Conservation (phyloP, 192 early-diverging fungal species). For the Lobosporangium transversale region DNA sequence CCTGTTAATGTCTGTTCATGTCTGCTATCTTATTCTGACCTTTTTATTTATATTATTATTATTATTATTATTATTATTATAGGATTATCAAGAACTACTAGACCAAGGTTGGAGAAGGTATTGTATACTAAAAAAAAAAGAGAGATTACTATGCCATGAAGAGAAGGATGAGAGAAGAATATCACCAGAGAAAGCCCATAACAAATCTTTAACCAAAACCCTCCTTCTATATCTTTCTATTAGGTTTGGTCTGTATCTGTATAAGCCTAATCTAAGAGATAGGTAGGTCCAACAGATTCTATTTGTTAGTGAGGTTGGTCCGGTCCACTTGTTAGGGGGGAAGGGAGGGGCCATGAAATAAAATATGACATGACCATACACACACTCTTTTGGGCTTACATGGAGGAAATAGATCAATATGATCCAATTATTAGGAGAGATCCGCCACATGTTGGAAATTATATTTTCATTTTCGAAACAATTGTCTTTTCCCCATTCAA, state of each 20-base stretch:
- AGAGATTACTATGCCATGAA: too few species aligned
- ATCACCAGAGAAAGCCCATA: too few species aligned
- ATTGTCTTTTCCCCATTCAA: too few species aligned
- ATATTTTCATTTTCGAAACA: too few species aligned
- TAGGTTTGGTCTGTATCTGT: constrained; percentile 48
- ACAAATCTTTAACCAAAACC: too few species aligned
- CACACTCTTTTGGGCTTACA: neutral
- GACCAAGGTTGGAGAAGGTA: constrained; percentile 48
- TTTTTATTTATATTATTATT: neutral
- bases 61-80: neutral
- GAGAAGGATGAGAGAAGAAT: too few species aligned
- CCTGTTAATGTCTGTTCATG: too few species aligned
- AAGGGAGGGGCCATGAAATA: neutral
- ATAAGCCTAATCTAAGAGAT: constrained; percentile 48
- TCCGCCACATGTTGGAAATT: constrained; percentile 11
- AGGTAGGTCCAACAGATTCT: too few species aligned
- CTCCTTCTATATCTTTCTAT: neutral
- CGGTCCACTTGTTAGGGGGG: too few species aligned
- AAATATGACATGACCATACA: neutral
- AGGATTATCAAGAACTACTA: constrained; percentile 50
- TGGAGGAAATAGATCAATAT: too few species aligned
- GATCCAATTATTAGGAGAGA: constrained; percentile 14
- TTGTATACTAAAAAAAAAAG: too few species aligned
- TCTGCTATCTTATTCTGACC: neutral
- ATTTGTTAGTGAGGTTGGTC: too few species aligned